Conservation (phyloP, 805 yeast species). For the Metschnikowia proteae region DNA sequence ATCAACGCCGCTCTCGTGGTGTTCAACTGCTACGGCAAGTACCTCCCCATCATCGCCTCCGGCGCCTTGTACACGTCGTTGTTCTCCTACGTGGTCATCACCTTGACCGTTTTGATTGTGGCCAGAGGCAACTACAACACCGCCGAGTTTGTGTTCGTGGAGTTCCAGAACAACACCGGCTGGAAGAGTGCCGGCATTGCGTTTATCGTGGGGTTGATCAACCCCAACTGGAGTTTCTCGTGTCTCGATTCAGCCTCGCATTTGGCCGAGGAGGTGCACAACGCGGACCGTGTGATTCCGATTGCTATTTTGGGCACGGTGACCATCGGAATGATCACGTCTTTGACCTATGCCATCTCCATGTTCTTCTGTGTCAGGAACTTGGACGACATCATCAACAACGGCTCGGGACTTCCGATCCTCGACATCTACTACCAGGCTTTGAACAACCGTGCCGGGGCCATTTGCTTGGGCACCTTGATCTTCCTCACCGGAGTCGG, state of each 20-base stretch:
- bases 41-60: conserved; percentile 33
- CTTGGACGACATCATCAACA: conserved; percentile 26
- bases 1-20: conserved; percentile 30
- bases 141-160: conserved; percentile 28
- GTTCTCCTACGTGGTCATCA: conserved; percentile 32
- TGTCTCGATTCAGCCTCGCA: conserved; percentile 42
- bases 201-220: conserved; percentile 21
- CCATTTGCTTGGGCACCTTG: conserved; percentile 33
- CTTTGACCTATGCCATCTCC: conserved; percentile 37
- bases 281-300: conserved; percentile 38
- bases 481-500: conserved; percentile 35
- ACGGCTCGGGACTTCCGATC: conserved; percentile 37
- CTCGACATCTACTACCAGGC: conserved; percentile 41
- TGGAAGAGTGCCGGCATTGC: conserved; percentile 20
- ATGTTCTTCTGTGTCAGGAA: conserved; percentile 38
- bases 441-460: conserved; percentile 31
- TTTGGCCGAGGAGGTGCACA: conserved; percentile 39
- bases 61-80: conserved; percentile 34
- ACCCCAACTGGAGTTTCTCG: conserved; percentile 28
- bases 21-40: conserved; percentile 36
- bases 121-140: conserved; percentile 32
- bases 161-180: conserved; percentile 26
- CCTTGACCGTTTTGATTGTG: conserved; percentile 37
- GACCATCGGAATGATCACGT: conserved; percentile 37
- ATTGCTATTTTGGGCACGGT: conserved; percentile 39